Percentiles rank a stretch among this genome's conserved stretches.
These are phyloP conservation scores for Vinca major DNA, from an alignment of 305 asterid species.

Conservation along the genomic window DNA sequence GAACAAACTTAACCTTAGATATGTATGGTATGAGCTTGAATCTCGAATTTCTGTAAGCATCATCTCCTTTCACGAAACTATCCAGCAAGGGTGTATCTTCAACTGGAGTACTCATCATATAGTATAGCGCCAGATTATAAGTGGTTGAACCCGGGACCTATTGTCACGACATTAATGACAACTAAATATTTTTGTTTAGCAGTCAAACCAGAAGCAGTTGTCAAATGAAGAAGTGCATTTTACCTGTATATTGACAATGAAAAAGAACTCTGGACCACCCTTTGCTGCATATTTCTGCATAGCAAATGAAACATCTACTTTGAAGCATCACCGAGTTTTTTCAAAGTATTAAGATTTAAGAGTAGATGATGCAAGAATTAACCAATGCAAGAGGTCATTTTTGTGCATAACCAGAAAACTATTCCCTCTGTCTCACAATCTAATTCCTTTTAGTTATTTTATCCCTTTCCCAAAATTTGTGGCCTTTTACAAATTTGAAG, in stretches of 20 bases:
- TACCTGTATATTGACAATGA: constrained; percentile 82
- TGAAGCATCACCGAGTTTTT: constrained; percentile 17
- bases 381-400: neutral
- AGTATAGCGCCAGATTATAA: constrained; percentile 64
- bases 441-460: too few species aligned
- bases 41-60: constrained; percentile 82
- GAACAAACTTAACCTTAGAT: constrained; percentile 42
- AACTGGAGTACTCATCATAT: constrained; percentile 76
- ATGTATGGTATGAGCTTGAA: constrained; percentile 93
- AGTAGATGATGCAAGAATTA: neutral
- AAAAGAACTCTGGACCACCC: constrained; percentile 84
- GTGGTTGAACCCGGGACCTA: constrained; percentile 91
- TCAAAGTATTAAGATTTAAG: neutral
- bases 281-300: constrained; percentile 79
- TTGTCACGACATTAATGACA: neutral
- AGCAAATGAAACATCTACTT: constrained; percentile 9
- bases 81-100: constrained; percentile 76
- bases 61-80: constrained; percentile 80
- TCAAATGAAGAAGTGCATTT: constrained; percentile 6
- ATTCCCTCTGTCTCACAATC: too few species aligned
- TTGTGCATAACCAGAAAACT: too few species aligned
- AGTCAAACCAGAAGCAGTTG: constrained; percentile 2
- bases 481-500: too few species aligned
- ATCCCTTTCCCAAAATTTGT: too few species aligned
- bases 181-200: neutral